phyloP scores from a whole-genome alignment of 108 stramenopile genomes.

The Mediolabrus comicus region DNA sequence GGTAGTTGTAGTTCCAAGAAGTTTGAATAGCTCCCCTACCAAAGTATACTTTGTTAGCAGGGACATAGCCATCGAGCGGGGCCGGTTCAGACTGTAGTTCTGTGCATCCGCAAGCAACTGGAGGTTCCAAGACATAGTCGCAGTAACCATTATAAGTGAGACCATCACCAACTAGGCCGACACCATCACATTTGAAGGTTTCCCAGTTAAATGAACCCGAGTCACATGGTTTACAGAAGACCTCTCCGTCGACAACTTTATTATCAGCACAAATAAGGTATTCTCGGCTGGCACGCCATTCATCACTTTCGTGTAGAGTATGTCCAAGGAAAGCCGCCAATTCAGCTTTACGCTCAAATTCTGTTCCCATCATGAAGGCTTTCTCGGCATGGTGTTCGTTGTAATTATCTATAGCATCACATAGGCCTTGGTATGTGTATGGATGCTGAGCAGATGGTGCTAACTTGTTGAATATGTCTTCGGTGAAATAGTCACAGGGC shows the following conservation, averaged over 20 bases:
- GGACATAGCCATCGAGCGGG: constrained; percentile 32
- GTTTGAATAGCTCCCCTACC: constrained; percentile 32
- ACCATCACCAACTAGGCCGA: constrained; percentile 39
- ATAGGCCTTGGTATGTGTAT: constrained; percentile 42
- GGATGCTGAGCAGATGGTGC: constrained; percentile 36
- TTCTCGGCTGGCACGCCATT: constrained; percentile 40
- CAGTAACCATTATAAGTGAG: constrained; percentile 47
- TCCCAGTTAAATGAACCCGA: constrained; percentile 44
- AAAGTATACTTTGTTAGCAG: constrained; percentile 37
- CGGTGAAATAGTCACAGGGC: constrained; percentile 43
- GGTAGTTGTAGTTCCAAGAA: constrained; percentile 48
- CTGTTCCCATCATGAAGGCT: constrained; percentile 48
- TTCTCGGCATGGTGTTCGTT: constrained; percentile 45
- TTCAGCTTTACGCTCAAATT: constrained; percentile 32
- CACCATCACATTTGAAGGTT: constrained; percentile 34
- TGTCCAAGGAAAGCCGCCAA: constrained; percentile 34
- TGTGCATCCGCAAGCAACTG: constrained; percentile 37
- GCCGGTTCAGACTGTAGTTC: constrained; percentile 15
- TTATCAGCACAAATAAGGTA: constrained; percentile 47
- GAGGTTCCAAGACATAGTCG: constrained; percentile 30
- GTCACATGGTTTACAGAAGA: constrained; percentile 45
- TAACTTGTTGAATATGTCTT: constrained; percentile 26
- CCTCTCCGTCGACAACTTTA: constrained; percentile 30
- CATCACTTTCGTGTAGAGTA: constrained; percentile 41
- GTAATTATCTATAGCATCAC: constrained; percentile 41